Evolutionary conservation across 108 stramenopile species (phyloP), one percentile per base, ranked within the genome.

Genomic region (Fistulifera pelliculosa): DNA sequence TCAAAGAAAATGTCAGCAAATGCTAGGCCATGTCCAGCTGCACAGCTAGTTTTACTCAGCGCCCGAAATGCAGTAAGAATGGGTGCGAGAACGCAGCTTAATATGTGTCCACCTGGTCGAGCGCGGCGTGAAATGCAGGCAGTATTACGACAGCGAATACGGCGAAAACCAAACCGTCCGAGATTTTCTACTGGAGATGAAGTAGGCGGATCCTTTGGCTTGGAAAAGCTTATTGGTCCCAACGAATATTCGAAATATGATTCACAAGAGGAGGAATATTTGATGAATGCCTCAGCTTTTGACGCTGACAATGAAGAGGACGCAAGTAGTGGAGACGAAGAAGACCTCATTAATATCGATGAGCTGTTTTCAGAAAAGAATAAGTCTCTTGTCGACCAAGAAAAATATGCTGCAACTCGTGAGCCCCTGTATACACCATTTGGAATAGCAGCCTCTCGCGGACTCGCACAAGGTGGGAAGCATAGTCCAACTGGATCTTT

Each of bases 51-150:
- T 0, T 52, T 84, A 16, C 44, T 82, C 38, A 79, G 79, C 45
- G 62, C 71, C 40, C 74, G 83, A 49, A 82, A 87, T 62, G 83
- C 85, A 1, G 64, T 87, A 17, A 50, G 69, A n/a, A 68, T 83
- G 71, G 79, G 83, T 15, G 76, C 70, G 0, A 31, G 78, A 6
- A 86, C 89, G 35, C 83, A 85, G 49, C 70, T 86, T n/a, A 64
- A 43, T 10, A 52, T 91, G 13, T 83, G 81, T 66, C 85, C 88
- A 12, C 83, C 79, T 19, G 83, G 82, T 19, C 64, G 70, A 49
- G 79, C 78, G n/a, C 52, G 89, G 31, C 58, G 66, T 35, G 58
- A 53, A 24, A 35, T 65, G 28, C 72, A 77, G 54, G 52, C 73
- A 22, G 60, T 54, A 14, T 26, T 75, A 21, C 39, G 76, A 31